These are phyloP conservation scores for Musa acuminata DNA, from an alignment of 176 grass and related monocot species.

Conservation along the genomic window DNA sequence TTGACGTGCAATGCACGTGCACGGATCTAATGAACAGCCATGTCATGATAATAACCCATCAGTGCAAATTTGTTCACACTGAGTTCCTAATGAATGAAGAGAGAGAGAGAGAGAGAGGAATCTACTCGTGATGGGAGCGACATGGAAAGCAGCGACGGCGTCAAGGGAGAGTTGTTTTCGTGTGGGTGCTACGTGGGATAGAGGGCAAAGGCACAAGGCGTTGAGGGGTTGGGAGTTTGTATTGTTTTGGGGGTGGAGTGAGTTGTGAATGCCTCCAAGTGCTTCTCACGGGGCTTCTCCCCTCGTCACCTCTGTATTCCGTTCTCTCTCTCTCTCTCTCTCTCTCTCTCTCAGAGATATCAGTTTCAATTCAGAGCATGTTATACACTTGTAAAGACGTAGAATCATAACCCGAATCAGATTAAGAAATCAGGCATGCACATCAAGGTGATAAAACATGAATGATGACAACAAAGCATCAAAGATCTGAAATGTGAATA, in stretches of 20 bases:
- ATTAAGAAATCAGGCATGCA: too few species aligned
- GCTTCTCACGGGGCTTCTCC: background rate
- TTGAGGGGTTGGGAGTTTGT: background rate
- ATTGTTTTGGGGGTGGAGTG: background rate
- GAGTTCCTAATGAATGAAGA: background rate
- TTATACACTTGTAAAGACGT: too few species aligned
- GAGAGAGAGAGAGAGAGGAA: background rate
- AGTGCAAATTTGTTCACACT: too few species aligned
- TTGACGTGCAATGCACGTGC: too few species aligned
- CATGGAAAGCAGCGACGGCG: background rate
- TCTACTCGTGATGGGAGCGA: slow-evolving; percentile 5
- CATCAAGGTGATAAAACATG: too few species aligned
- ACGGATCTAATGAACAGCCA: too few species aligned
- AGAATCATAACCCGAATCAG: too few species aligned
- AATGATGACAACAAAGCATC: too few species aligned
- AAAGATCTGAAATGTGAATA: too few species aligned
- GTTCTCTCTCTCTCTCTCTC: background rate
- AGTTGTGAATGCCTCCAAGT: slow-evolving; percentile 15
- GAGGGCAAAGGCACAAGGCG: background rate
- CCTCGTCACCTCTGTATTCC: too few species aligned
- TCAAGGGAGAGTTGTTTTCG: slow-evolving; percentile 2
- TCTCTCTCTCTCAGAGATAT: background rate
- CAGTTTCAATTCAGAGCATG: too few species aligned
- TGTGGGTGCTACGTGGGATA: background rate
- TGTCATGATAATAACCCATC: too few species aligned